phyloP scores from a whole-genome alignment of 2,329 filamentous ascomycete genomes.

The Neopestalotiopsis clavispora region DNA sequence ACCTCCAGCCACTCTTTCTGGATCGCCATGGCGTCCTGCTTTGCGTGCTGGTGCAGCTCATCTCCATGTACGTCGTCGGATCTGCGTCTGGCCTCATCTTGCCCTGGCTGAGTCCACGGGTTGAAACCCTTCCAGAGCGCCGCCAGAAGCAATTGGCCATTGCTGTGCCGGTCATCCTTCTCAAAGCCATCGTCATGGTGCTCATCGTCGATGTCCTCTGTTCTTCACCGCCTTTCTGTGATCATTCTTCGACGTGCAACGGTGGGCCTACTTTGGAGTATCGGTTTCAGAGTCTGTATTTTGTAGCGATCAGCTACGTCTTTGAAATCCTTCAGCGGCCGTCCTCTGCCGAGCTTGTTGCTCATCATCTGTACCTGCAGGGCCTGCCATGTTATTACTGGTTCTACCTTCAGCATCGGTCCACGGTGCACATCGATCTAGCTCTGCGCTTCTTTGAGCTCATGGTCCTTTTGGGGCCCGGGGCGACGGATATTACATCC shows the following conservation, averaged over 20 bases:
- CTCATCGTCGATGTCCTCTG: conserved; percentile 6
- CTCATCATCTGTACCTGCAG: conserved; percentile 12
- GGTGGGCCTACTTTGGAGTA: conserved; percentile 1
- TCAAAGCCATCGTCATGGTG: conserved; percentile 5
- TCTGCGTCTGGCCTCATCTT: neutral
- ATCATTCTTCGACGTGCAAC: no score
- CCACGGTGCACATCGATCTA: neutral
- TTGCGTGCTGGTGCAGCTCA: conserved; percentile 10
- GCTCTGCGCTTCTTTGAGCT: conserved; percentile 10
- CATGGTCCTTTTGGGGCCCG: conserved; percentile 9
- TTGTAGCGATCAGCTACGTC: conserved; percentile 10
- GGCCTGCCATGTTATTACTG: conserved; percentile 7
- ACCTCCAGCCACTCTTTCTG: conserved; percentile 9
- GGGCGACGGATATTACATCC: conserved; percentile 8
- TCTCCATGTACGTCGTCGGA: conserved; percentile 9
- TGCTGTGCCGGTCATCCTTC: conserved; percentile 11
- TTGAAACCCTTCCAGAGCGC: neutral
- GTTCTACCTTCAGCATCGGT: conserved; percentile 6
- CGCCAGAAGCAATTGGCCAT: conserved; percentile 11
- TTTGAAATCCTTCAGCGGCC: conserved; percentile 12
- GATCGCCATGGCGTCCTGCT: conserved; percentile 4
- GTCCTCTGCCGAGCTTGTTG: conserved; percentile 5
- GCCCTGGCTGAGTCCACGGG: neutral
- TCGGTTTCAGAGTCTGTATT: conserved; percentile 10
- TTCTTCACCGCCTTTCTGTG: neutral